A percentile compares a stretch with the other conserved stretches of the same genome.
These are phyloP conservation scores for Arachis hypogaea DNA, from an alignment of 306 rosid genomes.

Conservation along the genomic window DNA sequence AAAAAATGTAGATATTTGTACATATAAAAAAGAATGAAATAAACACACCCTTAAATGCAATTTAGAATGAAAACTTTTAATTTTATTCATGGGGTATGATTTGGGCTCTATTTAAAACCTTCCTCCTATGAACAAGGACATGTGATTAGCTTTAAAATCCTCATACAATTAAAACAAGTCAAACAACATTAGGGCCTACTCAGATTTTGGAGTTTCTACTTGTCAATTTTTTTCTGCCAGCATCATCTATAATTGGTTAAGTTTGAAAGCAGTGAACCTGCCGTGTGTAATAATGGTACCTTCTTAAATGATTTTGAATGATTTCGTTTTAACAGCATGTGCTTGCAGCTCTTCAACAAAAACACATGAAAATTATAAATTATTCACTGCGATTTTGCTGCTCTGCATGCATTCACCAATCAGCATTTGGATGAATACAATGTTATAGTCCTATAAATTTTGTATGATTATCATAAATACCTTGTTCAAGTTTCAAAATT, in stretches of 20 bases:
- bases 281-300: conserved; percentile 35
- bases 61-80: background rate
- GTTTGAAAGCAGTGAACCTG: conserved; percentile 20
- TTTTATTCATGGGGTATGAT: conserved; percentile 22
- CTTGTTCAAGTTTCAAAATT: conserved; percentile 13
- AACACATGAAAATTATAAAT: background rate
- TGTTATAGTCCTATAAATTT: background rate
- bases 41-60: background rate
- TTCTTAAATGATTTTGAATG: conserved; percentile 24
- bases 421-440: background rate
- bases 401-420: conserved; percentile 2
- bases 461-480: conserved; percentile 1
- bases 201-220: conserved; percentile 30
- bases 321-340: conserved; percentile 6
- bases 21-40: background rate
- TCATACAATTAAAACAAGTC: conserved; percentile 37
- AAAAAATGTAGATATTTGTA: no score
- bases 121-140: conserved; percentile 44
- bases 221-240: conserved; percentile 33
- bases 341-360: conserved; percentile 12
- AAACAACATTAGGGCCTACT: conserved; percentile 50
- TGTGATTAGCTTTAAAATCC: conserved; percentile 50
- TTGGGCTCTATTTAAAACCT: conserved; percentile 45
- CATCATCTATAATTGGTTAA: conserved; percentile 18
- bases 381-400: conserved; percentile 19